phyloP scores from a whole-genome alignment of 2,329 filamentous ascomycete genomes.

The Ophiostoma angusticollis region DNA sequence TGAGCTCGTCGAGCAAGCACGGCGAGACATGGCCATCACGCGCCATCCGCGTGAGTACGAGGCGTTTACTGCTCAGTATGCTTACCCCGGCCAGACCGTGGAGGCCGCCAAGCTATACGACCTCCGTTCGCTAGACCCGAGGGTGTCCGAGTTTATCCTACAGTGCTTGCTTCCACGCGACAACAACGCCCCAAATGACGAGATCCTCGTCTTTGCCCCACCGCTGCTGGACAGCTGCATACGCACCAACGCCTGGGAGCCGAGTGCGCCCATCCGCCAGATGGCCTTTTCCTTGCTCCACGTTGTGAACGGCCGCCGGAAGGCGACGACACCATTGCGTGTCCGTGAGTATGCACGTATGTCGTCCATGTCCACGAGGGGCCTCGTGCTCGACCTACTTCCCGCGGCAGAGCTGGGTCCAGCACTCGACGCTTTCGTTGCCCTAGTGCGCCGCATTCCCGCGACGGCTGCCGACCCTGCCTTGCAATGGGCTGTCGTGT shows the following conservation, averaged over 20 bases:
- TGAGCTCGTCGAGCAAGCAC: slow-evolving; percentile 16
- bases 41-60: slow-evolving; percentile 15
- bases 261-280: slow-evolving; percentile 23
- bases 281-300: slow-evolving; percentile 26
- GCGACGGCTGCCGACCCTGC: slow-evolving; percentile 7
- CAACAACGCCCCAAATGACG: neutral
- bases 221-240: slow-evolving; percentile 27
- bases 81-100: neutral
- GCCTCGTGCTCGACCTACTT: slow-evolving; percentile 21
- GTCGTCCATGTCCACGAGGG: slow-evolving; percentile 19
- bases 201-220: slow-evolving; percentile 29
- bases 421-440: slow-evolving; percentile 16
- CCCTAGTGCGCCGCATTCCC: slow-evolving; percentile 16
- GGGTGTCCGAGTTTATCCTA: slow-evolving; percentile 17
- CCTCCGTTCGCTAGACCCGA: slow-evolving; percentile 17
- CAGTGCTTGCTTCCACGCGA: slow-evolving; percentile 10
- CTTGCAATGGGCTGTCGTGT: slow-evolving; percentile 23
- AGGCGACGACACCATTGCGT: too few relatives aligned
- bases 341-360: slow-evolving; percentile 28
- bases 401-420: slow-evolving; percentile 11
- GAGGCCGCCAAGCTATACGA: neutral
- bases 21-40: slow-evolving; percentile 9
- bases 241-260: slow-evolving; percentile 26
- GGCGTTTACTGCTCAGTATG: slow-evolving; percentile 18
- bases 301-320: slow-evolving; percentile 7